Percentiles rank a stretch among this genome's conserved stretches.
Evolutionary conservation across 805 yeast species (phyloP).

Genomic region (Debaryomyces hansenii): DNA sequence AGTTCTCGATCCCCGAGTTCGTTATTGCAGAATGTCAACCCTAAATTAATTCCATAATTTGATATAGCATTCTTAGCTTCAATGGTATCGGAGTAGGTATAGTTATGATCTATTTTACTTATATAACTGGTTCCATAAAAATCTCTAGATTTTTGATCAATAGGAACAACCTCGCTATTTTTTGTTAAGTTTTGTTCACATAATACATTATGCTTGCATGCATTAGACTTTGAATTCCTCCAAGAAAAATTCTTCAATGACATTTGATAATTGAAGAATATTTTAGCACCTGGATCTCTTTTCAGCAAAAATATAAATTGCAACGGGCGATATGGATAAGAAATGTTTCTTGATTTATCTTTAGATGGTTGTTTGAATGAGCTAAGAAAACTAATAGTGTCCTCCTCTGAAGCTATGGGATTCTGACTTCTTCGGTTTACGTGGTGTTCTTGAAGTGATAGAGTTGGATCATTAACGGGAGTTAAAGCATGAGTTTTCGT

Average conservation of each 20-base stretch:
- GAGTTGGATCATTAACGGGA: too few relatives aligned
- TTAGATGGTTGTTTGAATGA: background rate
- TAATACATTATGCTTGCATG: background rate
- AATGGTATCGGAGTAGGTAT: background rate
- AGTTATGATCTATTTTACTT: background rate
- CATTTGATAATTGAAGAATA: background rate
- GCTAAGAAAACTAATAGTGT: background rate
- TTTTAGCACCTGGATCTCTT: background rate
- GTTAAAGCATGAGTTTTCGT: too few relatives aligned
- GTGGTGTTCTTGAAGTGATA: too few relatives aligned
- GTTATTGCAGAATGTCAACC: background rate
- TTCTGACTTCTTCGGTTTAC: background rate
- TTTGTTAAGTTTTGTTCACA: background rate
- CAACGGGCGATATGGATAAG: background rate
- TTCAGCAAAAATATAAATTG: background rate
- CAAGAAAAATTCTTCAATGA: background rate
- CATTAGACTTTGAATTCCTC: background rate
- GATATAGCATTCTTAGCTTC: background rate
- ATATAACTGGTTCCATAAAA: constrained; percentile 5
- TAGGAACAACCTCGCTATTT: background rate
- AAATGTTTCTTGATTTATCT: background rate
- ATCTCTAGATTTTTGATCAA: constrained; percentile 1
- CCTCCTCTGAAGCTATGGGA: background rate
- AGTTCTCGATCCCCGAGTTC: background rate
- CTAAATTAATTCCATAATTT: constrained; percentile 1